Conservation (phyloP, 495 filamentous ascomycete genomes). For the Achaetomiella virescens region DNA sequence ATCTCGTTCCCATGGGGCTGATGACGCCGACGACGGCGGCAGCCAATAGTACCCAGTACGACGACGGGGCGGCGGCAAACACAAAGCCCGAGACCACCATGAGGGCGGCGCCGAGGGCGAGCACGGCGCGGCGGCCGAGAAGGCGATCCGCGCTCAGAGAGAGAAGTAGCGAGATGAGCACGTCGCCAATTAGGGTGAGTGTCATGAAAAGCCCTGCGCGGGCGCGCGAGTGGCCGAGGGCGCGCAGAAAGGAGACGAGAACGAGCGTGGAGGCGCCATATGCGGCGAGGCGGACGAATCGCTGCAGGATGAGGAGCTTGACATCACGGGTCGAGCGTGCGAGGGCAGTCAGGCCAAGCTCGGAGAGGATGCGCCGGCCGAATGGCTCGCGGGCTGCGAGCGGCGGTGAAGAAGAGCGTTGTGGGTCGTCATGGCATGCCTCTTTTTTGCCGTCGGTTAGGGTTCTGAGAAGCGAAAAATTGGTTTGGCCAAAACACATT, state of each 20-base stretch:
- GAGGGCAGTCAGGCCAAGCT: slow-evolving; percentile 40
- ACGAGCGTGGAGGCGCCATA: slow-evolving; percentile 73
- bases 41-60: slow-evolving; percentile 70
- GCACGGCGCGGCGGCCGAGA: slow-evolving; percentile 57
- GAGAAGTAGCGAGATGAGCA: slow-evolving; percentile 66
- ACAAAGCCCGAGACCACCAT: slow-evolving; percentile 63
- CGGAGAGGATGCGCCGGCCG: background rate
- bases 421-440: too few relatives aligned
- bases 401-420: background rate
- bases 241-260: slow-evolving; percentile 61
- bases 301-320: slow-evolving; percentile 66
- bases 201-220: slow-evolving; percentile 87
- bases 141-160: slow-evolving; percentile 70
- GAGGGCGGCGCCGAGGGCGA: slow-evolving; percentile 60
- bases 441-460: too few relatives aligned
- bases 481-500: too few relatives aligned
- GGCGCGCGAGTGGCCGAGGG: slow-evolving; percentile 59
- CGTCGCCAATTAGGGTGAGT: slow-evolving; percentile 74
- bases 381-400: too few relatives aligned
- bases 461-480: too few relatives aligned
- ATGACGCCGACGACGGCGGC: slow-evolving; percentile 71
- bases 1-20: slow-evolving; percentile 75
- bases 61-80: slow-evolving; percentile 49
- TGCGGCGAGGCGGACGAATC: slow-evolving; percentile 75
- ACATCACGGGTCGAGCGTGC: slow-evolving; percentile 48